Percentiles rank a stretch among this genome's conserved stretches.
These are phyloP conservation scores for Lodderomyces orthopsilosis DNA, from an alignment of 1,139 yeast species.

Conservation along the genomic window DNA sequence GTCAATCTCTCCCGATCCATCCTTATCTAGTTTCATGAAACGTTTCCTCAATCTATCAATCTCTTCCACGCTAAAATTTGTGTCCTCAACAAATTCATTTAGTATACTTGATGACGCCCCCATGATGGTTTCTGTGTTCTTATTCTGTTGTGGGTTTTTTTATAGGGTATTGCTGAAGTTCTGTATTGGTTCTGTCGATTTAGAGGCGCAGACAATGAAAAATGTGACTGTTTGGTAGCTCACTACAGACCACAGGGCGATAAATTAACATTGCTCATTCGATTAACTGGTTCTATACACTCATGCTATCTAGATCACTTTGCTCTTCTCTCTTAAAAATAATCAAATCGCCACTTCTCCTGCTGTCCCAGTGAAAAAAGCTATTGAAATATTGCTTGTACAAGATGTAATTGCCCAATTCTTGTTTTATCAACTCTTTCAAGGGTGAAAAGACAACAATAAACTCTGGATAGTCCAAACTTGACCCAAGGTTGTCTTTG, in stretches of 20 bases:
- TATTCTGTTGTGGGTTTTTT: neutral
- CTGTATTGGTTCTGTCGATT: neutral
- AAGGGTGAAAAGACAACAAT: slow-evolving; percentile 70
- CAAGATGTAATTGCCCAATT: slow-evolving; percentile 41
- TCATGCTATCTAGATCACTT: too few species aligned
- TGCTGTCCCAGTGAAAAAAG: slow-evolving; percentile 79
- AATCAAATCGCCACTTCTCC: slow-evolving; percentile 77
- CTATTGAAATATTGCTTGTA: slow-evolving; percentile 68
- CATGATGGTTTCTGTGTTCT: slow-evolving; percentile 34
- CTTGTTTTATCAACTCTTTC: slow-evolving; percentile 16
- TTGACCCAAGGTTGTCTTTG: slow-evolving; percentile 13
- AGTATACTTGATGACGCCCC: slow-evolving; percentile 64
- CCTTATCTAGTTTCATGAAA: slow-evolving; percentile 93
- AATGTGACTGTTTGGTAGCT: neutral
- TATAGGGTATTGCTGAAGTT: neutral
- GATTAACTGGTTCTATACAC: too few species aligned
- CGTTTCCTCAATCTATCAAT: slow-evolving; percentile 87
- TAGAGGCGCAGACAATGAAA: neutral
- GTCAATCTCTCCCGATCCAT: slow-evolving; percentile 89
- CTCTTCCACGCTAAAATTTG: slow-evolving; percentile 86
- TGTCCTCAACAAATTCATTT: slow-evolving; percentile 69
- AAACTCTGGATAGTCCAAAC: slow-evolving; percentile 39
- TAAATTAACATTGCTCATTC: too few species aligned
- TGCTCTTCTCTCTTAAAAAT: slow-evolving; percentile 40
- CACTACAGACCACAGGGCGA: too few species aligned